A percentile compares a stretch with the other conserved stretches of the same genome.
Conservation (phyloP, 2,329 filamentous ascomycete species). For the Berkeleyomyces basicola region DNA sequence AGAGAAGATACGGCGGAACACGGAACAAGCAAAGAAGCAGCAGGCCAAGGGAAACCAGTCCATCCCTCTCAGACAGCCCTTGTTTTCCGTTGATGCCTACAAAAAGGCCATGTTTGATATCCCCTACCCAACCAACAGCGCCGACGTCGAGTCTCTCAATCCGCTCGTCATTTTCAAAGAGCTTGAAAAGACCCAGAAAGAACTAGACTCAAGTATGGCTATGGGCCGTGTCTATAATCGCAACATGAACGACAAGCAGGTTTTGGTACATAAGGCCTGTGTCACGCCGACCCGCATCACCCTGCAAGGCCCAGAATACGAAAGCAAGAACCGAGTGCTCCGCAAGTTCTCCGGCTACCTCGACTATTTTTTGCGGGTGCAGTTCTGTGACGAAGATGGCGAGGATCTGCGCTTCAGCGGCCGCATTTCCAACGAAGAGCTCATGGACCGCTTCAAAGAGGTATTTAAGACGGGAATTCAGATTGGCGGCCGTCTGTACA, state of each 20-base stretch:
- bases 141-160: constrained; percentile 26
- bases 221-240: constrained; percentile 14
- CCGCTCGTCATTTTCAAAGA: constrained; percentile 24
- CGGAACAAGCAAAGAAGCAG: background rate
- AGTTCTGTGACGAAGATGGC: constrained; percentile 60
- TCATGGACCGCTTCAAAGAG: constrained; percentile 43
- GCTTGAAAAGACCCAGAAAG: constrained; percentile 26
- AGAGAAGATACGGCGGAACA: constrained; percentile 16
- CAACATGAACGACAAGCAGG: constrained; percentile 3
- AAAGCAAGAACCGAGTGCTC: constrained; percentile 54
- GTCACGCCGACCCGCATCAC: constrained; percentile 44
- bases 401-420: constrained; percentile 36
- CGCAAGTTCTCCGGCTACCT: constrained; percentile 44
- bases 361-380: constrained; percentile 51
- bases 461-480: constrained; percentile 42
- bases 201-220: constrained; percentile 18
- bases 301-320: constrained; percentile 44
- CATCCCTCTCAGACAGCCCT: constrained; percentile 18
- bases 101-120: constrained; percentile 35
- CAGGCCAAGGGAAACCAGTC: background rate
- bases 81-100: constrained; percentile 36
- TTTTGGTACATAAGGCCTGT: constrained; percentile 20
- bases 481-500: constrained; percentile 45
- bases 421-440: constrained; percentile 25
- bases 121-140: constrained; percentile 35